Evolutionary conservation across 179 eudicot species (phyloP), one percentile per base, ranked within the genome.

Genomic region (Silene vulgaris): DNA sequence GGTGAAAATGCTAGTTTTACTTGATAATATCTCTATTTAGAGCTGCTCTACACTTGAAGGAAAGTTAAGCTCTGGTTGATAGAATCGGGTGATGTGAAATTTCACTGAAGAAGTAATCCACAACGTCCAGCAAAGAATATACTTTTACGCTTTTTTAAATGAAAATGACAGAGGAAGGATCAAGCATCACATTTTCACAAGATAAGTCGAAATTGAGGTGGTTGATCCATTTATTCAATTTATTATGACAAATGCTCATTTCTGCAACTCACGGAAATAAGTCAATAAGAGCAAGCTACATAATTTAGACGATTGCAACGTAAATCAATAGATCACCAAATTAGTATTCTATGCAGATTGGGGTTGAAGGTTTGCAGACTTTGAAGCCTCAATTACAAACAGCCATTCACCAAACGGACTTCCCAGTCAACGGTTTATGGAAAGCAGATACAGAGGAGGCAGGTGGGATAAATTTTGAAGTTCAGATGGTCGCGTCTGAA

Each of bases 351-450:
- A 66, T 86, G 83, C 90, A 96, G 97, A 86, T 96, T 71, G 88
- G 96, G 73, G 87, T 92, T 72, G 93, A 86, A 84, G 97, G 97
- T 71, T 76, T 96, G 85, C 85, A 90, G 85, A 88, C 85, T 32
- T 79, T 90, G 78, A 96, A 96, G 80, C 99, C 99, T 67, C 90
- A 77, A 70, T 76, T 83, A 17, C 86, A 66, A 37, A 83, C 84
- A 57, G 68, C n/a, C 67, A 77, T 72, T 80, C 54, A 68, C 69
- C 77, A 76, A 67, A 70, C 80, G 75, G 88, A 87, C 57, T 77
- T 62, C 37, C 78, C 82, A 65, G 73, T 52, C 77, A 82, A 79
- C 14, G 82, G 80, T 75, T 56, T 69, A 71, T 74, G 74, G 83
- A 81, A 79, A 82, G 76, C 80, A 57, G 80, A 71, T 83, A 71